These are phyloP conservation scores for Neurospora sp. DNA, from an alignment of 495 filamentous ascomycete genomes.

Conservation along the genomic window DNA sequence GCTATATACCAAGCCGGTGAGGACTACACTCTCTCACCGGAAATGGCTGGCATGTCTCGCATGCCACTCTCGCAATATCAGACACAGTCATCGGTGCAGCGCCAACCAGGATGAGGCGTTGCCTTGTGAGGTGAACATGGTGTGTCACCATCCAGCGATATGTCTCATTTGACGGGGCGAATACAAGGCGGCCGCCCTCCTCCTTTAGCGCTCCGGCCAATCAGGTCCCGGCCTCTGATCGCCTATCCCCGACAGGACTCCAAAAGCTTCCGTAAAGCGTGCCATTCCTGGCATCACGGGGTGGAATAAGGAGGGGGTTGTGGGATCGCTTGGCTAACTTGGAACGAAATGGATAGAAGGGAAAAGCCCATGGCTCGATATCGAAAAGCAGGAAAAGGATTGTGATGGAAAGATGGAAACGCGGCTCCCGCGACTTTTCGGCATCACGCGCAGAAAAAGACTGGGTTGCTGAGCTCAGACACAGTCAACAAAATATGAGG, in stretches of 20 bases:
- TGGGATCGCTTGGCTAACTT: not conserved
- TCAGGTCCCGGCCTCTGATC: not conserved
- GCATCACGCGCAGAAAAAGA: not conserved
- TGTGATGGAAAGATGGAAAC: not conserved
- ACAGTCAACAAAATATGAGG: not conserved
- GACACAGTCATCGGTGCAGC: constrained; percentile 15
- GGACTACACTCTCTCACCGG: not conserved
- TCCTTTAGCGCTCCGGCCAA: not conserved
- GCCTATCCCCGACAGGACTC: constrained; percentile 1
- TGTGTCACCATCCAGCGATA: constrained; percentile 11
- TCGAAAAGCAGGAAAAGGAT: not conserved
- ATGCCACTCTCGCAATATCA: not conserved
- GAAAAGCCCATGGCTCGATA: not conserved
- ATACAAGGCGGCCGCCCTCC: constrained; percentile 10
- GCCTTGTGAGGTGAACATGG: constrained; percentile 16
- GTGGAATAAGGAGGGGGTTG: not conserved
- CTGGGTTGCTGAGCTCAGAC: not conserved
- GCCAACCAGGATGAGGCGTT: constrained; percentile 4
- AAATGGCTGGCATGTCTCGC: constrained; percentile 6
- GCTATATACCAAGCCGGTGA: not conserved
- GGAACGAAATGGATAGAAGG: not conserved
- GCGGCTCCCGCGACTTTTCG: not conserved
- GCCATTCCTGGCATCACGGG: constrained; percentile 5
- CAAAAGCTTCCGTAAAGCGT: not conserved
- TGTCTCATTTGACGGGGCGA: constrained; percentile 14